Conservation (phyloP, 257 asterid genomes). For the Apocynum venetum region DNA sequence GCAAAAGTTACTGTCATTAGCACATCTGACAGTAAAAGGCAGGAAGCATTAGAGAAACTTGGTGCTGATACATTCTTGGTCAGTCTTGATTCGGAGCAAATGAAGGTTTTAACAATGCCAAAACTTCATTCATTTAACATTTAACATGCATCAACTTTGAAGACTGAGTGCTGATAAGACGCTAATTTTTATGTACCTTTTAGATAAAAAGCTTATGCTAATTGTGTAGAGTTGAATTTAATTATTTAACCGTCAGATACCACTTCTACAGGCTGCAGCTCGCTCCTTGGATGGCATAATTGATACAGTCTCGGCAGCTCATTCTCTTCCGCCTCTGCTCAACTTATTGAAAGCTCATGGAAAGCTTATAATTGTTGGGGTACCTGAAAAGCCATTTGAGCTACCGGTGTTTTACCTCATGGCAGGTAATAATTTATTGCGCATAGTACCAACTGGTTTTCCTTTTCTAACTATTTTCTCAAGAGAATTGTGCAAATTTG, state of each 20-base stretch:
- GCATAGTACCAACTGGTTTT: background rate
- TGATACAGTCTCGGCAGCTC: conserved; percentile 31
- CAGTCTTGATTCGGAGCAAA: conserved; percentile 34
- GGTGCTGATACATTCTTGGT: conserved; percentile 46
- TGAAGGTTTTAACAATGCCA: conserved; percentile 26
- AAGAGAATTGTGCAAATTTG: background rate
- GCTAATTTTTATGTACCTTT: too few relatives aligned
- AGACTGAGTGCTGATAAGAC: too few relatives aligned
- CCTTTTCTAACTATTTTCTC: background rate
- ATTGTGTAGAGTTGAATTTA: too few relatives aligned
- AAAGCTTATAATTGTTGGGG: conserved; percentile 32
- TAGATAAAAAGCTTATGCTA: too few relatives aligned
- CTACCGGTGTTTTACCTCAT: conserved; percentile 23
- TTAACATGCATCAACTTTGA: too few relatives aligned
- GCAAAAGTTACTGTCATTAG: conserved; percentile 46
- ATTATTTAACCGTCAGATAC: too few relatives aligned
- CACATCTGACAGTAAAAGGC: conserved; percentile 34
- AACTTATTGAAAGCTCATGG: conserved; percentile 26
- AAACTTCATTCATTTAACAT: too few relatives aligned
- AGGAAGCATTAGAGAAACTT: conserved; percentile 39
- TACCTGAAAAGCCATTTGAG: conserved; percentile 25
- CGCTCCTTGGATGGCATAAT: conserved; percentile 32
- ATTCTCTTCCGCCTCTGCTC: conserved; percentile 27
- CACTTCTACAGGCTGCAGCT: conserved; percentile 37
- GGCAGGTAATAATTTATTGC: conserved; percentile 4